These are phyloP conservation scores for Erysiphe pisi DNA, from an alignment of 2,329 filamentous ascomycete species.

Conservation along the genomic window DNA sequence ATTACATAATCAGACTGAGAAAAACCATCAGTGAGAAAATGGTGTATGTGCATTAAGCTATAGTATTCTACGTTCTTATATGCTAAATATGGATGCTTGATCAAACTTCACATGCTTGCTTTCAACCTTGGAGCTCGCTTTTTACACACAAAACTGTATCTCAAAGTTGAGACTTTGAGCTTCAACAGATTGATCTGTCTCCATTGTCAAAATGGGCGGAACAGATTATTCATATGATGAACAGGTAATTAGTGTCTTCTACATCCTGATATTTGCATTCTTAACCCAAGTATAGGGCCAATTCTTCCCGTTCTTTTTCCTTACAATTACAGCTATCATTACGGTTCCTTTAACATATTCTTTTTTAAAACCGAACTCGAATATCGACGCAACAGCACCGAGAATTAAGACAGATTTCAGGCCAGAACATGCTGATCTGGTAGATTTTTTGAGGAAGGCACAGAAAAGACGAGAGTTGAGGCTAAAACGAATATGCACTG, in stretches of 20 bases:
- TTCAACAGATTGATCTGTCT: neutral
- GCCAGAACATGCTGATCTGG: conserved; percentile 70
- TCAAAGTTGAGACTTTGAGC: neutral
- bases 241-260: conserved; percentile 46
- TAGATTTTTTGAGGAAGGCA: conserved; percentile 69
- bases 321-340: conserved; percentile 76
- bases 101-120: too few relatives aligned
- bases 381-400: conserved; percentile 68
- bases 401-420: conserved; percentile 73
- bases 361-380: conserved; percentile 64
- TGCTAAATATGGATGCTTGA: too few relatives aligned
- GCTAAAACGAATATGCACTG: conserved; percentile 70
- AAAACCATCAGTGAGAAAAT: too few relatives aligned
- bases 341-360: conserved; percentile 85
- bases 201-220: conserved; percentile 36
- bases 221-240: conserved; percentile 97
- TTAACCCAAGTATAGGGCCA: conserved; percentile 52
- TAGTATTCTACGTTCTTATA: too few relatives aligned
- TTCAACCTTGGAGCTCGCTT: too few relatives aligned
- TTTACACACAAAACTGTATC: too few relatives aligned
- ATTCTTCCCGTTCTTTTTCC: conserved; percentile 98
- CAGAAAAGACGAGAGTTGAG: conserved; percentile 84
- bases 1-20: too few relatives aligned
- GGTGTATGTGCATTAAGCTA: too few relatives aligned
- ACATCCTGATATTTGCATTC: neutral